A percentile compares a stretch with the other conserved stretches of the same genome.
Conservation (phyloP, 1,284 basidiomycete genomes). For the Puccinia horiana region DNA sequence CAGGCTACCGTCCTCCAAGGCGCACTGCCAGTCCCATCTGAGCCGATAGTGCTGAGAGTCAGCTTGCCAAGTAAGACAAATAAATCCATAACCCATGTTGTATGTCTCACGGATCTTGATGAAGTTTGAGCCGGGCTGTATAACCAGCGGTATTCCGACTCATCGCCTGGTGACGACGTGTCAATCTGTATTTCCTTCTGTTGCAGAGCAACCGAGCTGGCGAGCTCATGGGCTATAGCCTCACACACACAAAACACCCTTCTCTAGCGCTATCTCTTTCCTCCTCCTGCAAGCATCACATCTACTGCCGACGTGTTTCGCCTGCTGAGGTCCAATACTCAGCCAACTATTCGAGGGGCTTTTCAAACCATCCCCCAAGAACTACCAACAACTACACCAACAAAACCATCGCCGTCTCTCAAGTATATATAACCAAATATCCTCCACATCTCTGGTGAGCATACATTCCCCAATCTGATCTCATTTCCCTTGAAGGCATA, state of each 20-base stretch:
- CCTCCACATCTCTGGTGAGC: neutral
- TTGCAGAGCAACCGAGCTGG: slow-evolving; percentile 12
- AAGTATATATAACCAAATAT: neutral
- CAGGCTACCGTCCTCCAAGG: neutral
- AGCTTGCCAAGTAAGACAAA: neutral
- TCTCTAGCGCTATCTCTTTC: neutral
- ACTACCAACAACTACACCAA: neutral
- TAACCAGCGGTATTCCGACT: neutral
- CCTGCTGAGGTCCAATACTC: neutral
- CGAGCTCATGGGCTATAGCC: neutral
- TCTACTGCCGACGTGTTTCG: neutral
- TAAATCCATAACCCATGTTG: slow-evolving; percentile 25
- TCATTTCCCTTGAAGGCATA: neutral
- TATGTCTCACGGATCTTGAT: slow-evolving; percentile 27
- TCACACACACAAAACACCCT: slow-evolving; percentile 12
- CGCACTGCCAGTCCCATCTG: neutral
- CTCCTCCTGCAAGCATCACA: neutral
- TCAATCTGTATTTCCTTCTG: slow-evolving; percentile 30
- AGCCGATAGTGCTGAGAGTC: neutral
- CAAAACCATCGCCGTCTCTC: neutral
- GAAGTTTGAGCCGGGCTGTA: slow-evolving; percentile 23
- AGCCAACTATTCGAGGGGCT: neutral
- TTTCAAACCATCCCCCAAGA: neutral
- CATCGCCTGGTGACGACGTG: slow-evolving; percentile 21
- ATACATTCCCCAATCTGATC: neutral